Conservation (phyloP, 352 stramenopile species). For the Pythium pyrilobum region DNA sequence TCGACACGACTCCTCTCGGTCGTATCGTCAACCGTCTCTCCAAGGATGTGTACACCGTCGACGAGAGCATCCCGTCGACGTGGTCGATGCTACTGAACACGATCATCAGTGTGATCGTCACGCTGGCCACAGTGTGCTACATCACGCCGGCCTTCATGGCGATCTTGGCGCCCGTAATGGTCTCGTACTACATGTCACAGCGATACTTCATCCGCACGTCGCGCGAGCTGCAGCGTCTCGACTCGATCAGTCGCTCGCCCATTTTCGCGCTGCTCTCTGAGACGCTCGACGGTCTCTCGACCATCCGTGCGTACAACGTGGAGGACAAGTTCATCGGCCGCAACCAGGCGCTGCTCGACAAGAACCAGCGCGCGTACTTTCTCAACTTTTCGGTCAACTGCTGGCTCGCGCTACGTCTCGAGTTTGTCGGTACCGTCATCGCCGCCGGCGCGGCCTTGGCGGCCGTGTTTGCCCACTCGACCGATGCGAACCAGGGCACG, state of each 20-base stretch:
- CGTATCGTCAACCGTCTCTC: constrained; percentile 77
- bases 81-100: constrained; percentile 71
- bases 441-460: constrained; percentile 44
- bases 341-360: constrained; percentile 51
- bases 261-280: constrained; percentile 96
- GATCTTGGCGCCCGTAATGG: constrained; percentile 63
- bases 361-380: constrained; percentile 70
- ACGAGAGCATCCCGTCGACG: constrained; percentile 62
- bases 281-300: constrained; percentile 92
- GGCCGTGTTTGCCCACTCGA: constrained; percentile 48
- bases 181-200: constrained; percentile 66
- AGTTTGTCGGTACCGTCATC: constrained; percentile 66
- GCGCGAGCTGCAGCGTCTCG: constrained; percentile 93
- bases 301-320: constrained; percentile 85
- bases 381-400: constrained; percentile 72
- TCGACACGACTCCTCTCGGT: constrained; percentile 75
- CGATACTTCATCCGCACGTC: constrained; percentile 93
- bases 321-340: constrained; percentile 46
- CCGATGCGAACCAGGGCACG: constrained; percentile 26
- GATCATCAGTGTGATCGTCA: constrained; percentile 60
- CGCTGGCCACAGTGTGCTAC: constrained; percentile 61
- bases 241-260: constrained; percentile 90
- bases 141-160: constrained; percentile 67
- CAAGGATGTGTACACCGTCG: constrained; percentile 76
- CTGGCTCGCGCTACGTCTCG: constrained; percentile 70